Evolutionary conservation across 1,139 yeast genomes (phyloP).

Genomic region (Yarrowia galli): DNA sequence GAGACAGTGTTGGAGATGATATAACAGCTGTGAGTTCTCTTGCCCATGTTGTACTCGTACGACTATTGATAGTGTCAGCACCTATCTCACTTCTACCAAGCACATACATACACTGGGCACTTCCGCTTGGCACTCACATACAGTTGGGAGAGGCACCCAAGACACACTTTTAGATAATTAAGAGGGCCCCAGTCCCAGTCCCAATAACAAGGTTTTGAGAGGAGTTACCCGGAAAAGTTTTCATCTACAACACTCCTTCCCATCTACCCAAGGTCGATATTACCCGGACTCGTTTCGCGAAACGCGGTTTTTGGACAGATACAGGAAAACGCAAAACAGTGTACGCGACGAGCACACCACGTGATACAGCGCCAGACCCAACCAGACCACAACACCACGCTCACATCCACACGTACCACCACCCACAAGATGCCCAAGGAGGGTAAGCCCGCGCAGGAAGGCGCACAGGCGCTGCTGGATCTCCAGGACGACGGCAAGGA

Average conservation of each 20-base stretch:
- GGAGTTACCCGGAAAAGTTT: conserved; percentile 39
- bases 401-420: neutral
- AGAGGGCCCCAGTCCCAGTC: neutral
- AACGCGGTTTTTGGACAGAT: conserved; percentile 35
- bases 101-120: no score
- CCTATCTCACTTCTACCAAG: no score
- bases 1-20: neutral
- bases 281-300: conserved; percentile 39
- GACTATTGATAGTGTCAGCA: no score
- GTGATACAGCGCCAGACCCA: conserved; percentile 5
- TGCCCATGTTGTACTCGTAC: no score
- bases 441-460: conserved; percentile 43
- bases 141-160: no score
- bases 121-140: no score
- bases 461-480: conserved; percentile 49
- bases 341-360: conserved; percentile 27
- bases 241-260: conserved; percentile 36
- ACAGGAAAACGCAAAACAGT: conserved; percentile 38
- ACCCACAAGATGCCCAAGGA: conserved; percentile 24
- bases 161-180: no score
- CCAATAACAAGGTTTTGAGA: conserved; percentile 20
- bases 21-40: neutral
- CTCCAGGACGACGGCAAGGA: conserved; percentile 44
- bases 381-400: conserved; percentile 7
- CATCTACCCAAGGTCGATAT: conserved; percentile 37